Percentiles rank a stretch among this genome's conserved stretches.
These are phyloP conservation scores for Globisporangium camurandrum DNA, from an alignment of 352 stramenopile species.

Conservation along the genomic window DNA sequence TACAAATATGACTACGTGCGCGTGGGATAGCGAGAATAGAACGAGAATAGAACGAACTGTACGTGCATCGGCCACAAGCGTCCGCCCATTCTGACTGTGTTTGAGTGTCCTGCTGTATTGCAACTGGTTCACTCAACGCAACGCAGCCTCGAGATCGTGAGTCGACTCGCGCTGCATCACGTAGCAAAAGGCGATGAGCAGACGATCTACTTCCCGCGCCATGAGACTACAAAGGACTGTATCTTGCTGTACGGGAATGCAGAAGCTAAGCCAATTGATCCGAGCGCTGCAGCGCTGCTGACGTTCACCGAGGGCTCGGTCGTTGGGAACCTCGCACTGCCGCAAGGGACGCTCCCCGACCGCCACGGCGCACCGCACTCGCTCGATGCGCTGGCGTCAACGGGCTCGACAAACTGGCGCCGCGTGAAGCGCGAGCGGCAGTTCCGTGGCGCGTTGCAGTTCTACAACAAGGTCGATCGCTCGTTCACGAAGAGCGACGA, in stretches of 20 bases:
- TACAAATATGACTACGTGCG: too few species aligned
- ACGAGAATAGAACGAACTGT: too few species aligned
- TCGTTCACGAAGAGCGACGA: too few species aligned
- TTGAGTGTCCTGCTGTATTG: background rate
- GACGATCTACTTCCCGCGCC: constrained; percentile 26
- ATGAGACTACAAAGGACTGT: constrained; percentile 25
- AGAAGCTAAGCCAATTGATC: constrained; percentile 28
- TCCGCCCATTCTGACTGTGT: too few species aligned
- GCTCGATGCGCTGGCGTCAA: constrained; percentile 4
- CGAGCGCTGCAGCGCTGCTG: constrained; percentile 16
- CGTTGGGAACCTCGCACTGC: constrained; percentile 24
- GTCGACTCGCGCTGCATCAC: constrained; percentile 29
- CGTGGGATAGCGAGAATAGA: too few species aligned
- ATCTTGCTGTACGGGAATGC: constrained; percentile 36
- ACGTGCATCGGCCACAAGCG: too few species aligned
- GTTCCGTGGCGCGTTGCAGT: constrained; percentile 19
- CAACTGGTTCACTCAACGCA: background rate
- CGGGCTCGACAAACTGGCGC: constrained; percentile 21
- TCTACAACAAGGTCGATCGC: constrained; percentile 24
- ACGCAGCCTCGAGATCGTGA: constrained; percentile 24
- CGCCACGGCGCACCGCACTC: background rate
- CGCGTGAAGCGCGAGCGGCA: constrained; percentile 29
- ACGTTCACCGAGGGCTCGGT: constrained; percentile 32
- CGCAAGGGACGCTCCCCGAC: constrained; percentile 1
- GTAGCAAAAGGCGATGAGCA: constrained; percentile 30